Percentiles rank a stretch among this genome's conserved stretches.
Conservation (phyloP, 148 eudicot genomes). For the Salicornia ramosissima region DNA sequence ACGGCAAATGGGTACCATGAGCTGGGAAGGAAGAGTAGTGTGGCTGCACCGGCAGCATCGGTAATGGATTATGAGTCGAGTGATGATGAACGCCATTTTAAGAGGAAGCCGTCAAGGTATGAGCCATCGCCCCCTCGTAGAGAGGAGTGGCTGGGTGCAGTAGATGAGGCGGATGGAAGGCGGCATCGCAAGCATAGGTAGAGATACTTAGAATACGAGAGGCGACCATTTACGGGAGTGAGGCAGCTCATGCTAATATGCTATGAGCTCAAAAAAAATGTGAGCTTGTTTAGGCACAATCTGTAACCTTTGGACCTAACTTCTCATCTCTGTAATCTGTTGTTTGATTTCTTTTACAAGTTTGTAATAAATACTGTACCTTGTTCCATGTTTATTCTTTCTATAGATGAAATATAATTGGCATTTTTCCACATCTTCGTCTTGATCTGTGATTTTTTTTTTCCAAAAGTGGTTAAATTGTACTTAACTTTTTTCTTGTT, state of each 20-base stretch:
- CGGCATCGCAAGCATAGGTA: conserved; percentile 32
- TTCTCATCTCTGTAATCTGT: conserved; percentile 1
- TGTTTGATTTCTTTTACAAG: not conserved
- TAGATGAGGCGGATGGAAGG: conserved; percentile 29
- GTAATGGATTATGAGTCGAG: conserved; percentile 46
- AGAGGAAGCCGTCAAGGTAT: conserved; percentile 71
- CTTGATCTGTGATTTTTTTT: not conserved
- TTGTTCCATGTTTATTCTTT: not conserved
- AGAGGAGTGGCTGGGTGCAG: conserved; percentile 24
- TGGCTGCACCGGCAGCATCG: conserved; percentile 1
- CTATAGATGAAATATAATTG: not conserved
- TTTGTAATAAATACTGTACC: not conserved
- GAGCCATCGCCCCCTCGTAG: conserved; percentile 48
- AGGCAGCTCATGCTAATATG: not conserved
- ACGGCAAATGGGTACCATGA: conserved; percentile 27
- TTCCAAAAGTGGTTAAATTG: too few relatives aligned
- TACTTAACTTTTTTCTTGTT: too few relatives aligned
- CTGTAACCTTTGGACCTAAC: not conserved
- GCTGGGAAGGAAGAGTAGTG: conserved; percentile 23
- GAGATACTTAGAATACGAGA: not conserved
- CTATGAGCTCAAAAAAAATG: not conserved
- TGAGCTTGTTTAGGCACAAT: not conserved
- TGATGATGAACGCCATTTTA: conserved; percentile 72
- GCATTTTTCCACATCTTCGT: not conserved
- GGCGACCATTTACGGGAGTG: not conserved